Base-by-base conservation (phyloP, 306 rosid genomes). In the Astragalus membranaceus region DNA sequence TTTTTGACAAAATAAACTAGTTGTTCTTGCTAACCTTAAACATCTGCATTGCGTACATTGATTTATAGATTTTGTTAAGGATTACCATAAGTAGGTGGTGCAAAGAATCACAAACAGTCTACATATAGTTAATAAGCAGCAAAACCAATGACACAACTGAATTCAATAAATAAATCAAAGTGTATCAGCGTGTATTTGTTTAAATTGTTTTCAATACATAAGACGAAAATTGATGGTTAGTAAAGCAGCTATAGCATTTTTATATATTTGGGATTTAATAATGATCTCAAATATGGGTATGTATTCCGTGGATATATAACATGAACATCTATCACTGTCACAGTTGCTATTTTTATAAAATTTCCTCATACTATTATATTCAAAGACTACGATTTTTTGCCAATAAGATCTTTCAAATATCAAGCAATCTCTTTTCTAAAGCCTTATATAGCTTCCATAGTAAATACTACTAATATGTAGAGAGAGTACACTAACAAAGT, bases 131-230 rank as follows among this genome's bases (percentile, higher is more conserved):
- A 30, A 65, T 55, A 64, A 75, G 64, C 43, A 51, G 49, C 14
- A 63, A 20, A 20, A 10, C 23, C 78, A 78, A 32, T 65, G 75
- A 82, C 64, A 33, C 69, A 51, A 46, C 39, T 23, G 10, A 17
- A 49, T 39, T 72, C 70, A 49, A 54, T 56, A 69, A 73, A 53
- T 37, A 29, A 67, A 54, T 69, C 57, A 54, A 55, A 17, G 26
- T 10, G 12, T 32, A 23, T 14, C 26, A 46, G n/a, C 43, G 59
- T 14, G 30, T 26, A 26, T 26, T 42, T 9, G 0, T 32, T 44
- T 8, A 6, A 56, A 44, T 44, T 26, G 30, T 57, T 15, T 58
- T 69, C 41, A 46, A 32, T 15, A 33, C 16, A 71, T 32, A 33
- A 48, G 52, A 48, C 32, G 5, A 72, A 12, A 60, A 72, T 2